Evolutionary conservation across 805 yeast species (phyloP), one percentile per base, ranked within the genome.

Genomic region (Myxozyma neotropica): DNA sequence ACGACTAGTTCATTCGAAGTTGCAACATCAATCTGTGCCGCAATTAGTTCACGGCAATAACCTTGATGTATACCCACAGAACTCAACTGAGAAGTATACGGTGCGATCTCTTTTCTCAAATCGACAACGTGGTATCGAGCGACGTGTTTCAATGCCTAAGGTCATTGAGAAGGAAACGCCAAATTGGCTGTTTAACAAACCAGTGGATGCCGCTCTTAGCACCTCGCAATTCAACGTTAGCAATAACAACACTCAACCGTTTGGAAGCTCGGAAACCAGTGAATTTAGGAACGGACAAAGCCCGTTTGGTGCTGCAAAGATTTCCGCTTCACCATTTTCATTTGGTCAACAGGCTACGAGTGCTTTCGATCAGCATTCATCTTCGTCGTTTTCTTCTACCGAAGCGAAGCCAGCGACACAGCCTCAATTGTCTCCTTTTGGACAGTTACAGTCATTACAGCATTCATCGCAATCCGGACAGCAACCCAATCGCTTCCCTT

Each of bases 31-130:
- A 19, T 54, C 53, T 71, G 1, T 71, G 51, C 65, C 73, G n/a
- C 66, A 70, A 8, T 67, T 83, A 2, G 73, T 83, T 4, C 74
- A 80, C 59, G 66, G 74, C 4, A 81, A 81, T 27, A 55, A 59
- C 49, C 12, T 39, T 19, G 36, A 26, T 1, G 23, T 54, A 10
- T 62, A 56, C 33, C 59, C 59, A 3, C 59, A 58, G 35, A 44
- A 52, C 27, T 19, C 53, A 43, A 24, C 35, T 10, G 55, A 48
- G 24, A 17, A 42, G 15, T 24, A 58, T 15, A 48, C 51, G 6
- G 21, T 54, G 21, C 47, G 40, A 64, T 6, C 38, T 57, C 6
- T 29, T 55, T 50, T 49, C 44, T 44, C 58, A 58, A n/a, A 63
- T 38, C 43, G n/a, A n/a, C 6, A 19, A 6, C 27, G 27, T 10